These are phyloP conservation scores for Mortierella sp. DNA, from an alignment of 371 early-diverging fungal genomes.

Conservation along the genomic window DNA sequence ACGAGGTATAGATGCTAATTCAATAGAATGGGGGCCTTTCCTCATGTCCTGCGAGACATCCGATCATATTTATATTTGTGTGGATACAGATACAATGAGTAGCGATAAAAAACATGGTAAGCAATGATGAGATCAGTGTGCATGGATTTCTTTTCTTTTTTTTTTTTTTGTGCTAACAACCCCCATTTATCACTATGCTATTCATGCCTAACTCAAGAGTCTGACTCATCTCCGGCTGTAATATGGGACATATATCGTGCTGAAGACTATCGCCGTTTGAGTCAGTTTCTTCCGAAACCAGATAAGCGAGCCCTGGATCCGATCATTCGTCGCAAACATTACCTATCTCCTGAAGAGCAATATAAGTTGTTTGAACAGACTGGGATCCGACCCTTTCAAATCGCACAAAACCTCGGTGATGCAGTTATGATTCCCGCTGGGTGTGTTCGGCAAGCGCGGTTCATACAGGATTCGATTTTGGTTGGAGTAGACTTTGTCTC, in stretches of 20 bases:
- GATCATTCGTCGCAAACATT: constrained; percentile 68
- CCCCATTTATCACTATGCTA: too few relatives aligned
- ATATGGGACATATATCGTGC: constrained; percentile 80
- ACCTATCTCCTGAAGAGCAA: constrained; percentile 62
- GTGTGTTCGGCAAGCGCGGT: constrained; percentile 81
- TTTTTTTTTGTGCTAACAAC: not conserved
- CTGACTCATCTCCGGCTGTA: constrained; percentile 54
- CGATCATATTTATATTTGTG: constrained; percentile 83
- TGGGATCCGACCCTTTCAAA: constrained; percentile 63
- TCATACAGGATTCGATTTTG: constrained; percentile 71
- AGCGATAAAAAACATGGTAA: constrained; percentile 4
- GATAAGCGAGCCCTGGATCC: constrained; percentile 58
- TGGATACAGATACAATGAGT: constrained; percentile 52
- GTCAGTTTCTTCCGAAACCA: constrained; percentile 58
- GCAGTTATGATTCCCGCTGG: constrained; percentile 85
- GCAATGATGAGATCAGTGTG: too few relatives aligned
- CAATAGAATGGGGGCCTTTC: constrained; percentile 69
- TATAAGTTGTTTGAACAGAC: constrained; percentile 51
- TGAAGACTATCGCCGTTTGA: constrained; percentile 58
- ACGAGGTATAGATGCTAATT: constrained; percentile 58
- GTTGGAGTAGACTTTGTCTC: constrained; percentile 80
- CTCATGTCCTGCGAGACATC: constrained; percentile 81
- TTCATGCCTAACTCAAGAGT: not conserved
- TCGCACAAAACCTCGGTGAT: constrained; percentile 76
- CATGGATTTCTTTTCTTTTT: not conserved